Conservation (phyloP, 805 yeast species). For the Cyberlindnera maritima region DNA sequence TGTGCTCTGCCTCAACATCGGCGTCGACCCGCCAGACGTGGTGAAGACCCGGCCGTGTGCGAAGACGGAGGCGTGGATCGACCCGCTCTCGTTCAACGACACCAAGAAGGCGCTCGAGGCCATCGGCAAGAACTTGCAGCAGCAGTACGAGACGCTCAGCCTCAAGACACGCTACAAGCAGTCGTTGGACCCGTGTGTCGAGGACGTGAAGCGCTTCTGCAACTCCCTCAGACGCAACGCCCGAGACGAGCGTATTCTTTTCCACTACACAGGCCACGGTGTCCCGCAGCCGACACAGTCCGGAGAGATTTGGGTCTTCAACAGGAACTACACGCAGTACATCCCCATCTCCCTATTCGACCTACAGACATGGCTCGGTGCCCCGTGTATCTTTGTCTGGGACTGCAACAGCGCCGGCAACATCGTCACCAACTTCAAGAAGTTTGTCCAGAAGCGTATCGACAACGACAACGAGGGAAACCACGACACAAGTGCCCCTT, state of each 20-base stretch:
- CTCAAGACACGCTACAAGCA: conserved; percentile 87
- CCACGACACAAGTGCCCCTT: conserved; percentile 40
- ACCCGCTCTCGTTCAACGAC: conserved; percentile 78
- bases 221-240: conserved; percentile 85
- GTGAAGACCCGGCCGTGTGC: conserved; percentile 93
- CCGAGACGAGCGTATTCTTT: conserved; percentile 87
- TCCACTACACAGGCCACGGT: conserved; percentile 98
- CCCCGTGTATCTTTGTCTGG: conserved; percentile 92
- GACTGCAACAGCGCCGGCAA: conserved; percentile 96
- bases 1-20: conserved; percentile 84
- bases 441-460: conserved; percentile 84
- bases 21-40: conserved; percentile 97
- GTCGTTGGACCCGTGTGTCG: conserved; percentile 91
- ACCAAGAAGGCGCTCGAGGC: conserved; percentile 88
- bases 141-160: conserved; percentile 86
- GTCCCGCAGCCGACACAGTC: conserved; percentile 96
- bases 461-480: conserved; percentile 74
- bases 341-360: conserved; percentile 96
- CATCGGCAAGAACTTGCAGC: conserved; percentile 83
- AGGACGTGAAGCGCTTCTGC: conserved; percentile 90
- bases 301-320: conserved; percentile 98
- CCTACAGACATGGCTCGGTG: conserved; percentile 95
- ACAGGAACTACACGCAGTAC: conserved; percentile 94
- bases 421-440: conserved; percentile 83
- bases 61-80: conserved; percentile 87